phyloP scores from a whole-genome alignment of 441 rosid species.

The Mallotus japonicus region DNA sequence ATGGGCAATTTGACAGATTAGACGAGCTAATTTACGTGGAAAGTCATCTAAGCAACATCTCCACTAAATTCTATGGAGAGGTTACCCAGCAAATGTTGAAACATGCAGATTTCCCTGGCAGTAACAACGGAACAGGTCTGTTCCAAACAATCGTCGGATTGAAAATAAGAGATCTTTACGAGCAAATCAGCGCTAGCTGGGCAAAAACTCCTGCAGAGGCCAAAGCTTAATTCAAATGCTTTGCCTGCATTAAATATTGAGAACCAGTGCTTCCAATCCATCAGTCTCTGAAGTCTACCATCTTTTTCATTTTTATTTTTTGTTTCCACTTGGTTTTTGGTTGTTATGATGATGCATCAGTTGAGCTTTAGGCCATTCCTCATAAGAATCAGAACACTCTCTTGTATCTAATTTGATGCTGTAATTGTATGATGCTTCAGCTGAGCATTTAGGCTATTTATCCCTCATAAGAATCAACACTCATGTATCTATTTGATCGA shows the following conservation, averaged over 20 bases:
- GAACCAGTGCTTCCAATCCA: background rate
- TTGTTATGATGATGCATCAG: background rate
- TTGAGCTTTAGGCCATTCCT: constrained; percentile 29
- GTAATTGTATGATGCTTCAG: no score
- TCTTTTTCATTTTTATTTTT: background rate
- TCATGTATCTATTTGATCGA: no score
- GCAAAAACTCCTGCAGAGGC: constrained; percentile 55
- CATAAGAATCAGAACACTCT: constrained; percentile 21
- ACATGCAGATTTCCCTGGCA: constrained; percentile 92
- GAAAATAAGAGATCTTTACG: constrained; percentile 87
- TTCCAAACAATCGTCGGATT: constrained; percentile 90
- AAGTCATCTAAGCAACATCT: constrained; percentile 91
- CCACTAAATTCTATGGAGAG: constrained; percentile 94
- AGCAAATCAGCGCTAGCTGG: constrained; percentile 62
- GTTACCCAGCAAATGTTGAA: constrained; percentile 97
- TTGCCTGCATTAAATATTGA: background rate
- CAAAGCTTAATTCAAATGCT: constrained; percentile 43
- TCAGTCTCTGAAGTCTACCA: no score
- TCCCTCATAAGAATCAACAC: no score
- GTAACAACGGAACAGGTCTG: constrained; percentile 96
- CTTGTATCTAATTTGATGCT: constrained; percentile 25
- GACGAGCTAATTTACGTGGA: constrained; percentile 92
- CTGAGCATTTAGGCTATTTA: no score
- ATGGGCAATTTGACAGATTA: constrained; percentile 94
- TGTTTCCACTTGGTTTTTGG: background rate